phyloP scores from a whole-genome alignment of 495 filamentous ascomycete genomes.

The Daldinia decipiens region DNA sequence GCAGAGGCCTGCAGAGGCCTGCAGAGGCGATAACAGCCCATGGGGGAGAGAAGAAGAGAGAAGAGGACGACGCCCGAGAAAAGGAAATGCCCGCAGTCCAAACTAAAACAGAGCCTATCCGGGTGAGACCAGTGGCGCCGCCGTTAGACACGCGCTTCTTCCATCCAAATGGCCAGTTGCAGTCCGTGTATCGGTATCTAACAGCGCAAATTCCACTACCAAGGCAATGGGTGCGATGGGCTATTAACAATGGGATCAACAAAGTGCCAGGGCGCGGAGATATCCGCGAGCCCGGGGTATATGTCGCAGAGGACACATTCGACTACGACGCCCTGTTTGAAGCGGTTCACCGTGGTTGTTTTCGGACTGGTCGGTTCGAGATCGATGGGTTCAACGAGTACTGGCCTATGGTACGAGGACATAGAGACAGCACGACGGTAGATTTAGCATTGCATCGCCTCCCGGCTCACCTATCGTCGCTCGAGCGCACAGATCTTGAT shows the following conservation, averaged over 20 bases:
- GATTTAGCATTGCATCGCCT: not conserved
- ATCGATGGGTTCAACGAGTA: conserved; percentile 22
- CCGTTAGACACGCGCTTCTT: conserved; percentile 35
- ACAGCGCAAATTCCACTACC: conserved; percentile 35
- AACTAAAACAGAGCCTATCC: not conserved
- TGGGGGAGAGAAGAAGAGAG: not conserved
- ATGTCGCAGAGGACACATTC: conserved; percentile 32
- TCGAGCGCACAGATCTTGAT: not conserved
- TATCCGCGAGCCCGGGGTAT: conserved; percentile 14
- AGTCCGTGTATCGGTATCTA: conserved; percentile 30
- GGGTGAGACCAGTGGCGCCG: conserved; percentile 18
- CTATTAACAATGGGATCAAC: conserved; percentile 15
- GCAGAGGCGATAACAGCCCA: not conserved
- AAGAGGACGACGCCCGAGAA: not conserved
- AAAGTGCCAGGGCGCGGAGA: conserved; percentile 26
- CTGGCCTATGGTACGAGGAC: conserved; percentile 19
- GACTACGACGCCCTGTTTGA: conserved; percentile 26
- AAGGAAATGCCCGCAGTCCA: not conserved
- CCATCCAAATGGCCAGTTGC: conserved; percentile 32
- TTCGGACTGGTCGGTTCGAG: conserved; percentile 22
- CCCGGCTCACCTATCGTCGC: not conserved
- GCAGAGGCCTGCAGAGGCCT: not conserved
- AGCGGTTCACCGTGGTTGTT: conserved; percentile 20
- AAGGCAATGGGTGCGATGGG: conserved; percentile 29
- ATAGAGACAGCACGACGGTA: conserved; percentile 3